Base-by-base conservation (phyloP, 768 basidiomycete species). In the Lyophyllum atratum region DNA sequence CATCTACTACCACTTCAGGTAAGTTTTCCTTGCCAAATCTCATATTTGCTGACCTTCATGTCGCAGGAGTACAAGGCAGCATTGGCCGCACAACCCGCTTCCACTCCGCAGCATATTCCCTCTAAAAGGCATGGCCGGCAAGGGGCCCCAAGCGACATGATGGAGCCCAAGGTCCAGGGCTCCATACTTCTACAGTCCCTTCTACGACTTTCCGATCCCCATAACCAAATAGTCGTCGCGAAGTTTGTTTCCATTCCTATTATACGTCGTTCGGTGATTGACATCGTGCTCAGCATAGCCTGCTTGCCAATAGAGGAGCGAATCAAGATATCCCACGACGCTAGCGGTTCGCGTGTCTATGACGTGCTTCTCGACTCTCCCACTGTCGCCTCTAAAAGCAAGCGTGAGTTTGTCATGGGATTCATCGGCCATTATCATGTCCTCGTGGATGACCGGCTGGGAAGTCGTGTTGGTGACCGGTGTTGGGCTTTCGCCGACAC, bases 401-500 rank as follows among this genome's bases (percentile, higher is more conserved):
- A 90, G 60, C 84, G 91, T 9, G 76, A 80, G 60, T 81, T 96
- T 48, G 82, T 97, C 44, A 75, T 87, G 68, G 78, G 81, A 4
- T 85, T 96, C 66, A 81, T 94, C 37, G 92, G 88, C 6, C 82
- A 88, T 57, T 97, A 88, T 72, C 87, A 89, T 66, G 67, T 75
- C 28, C 85, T 99, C 31, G 91, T 90, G 5, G 90, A 95, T 68
- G 93, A 98, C 68, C 85, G 90, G 44, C 85, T 97, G 60, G 97
- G 97, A 44, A 93, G 92, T 64, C 81, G 93, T 46, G 86, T 98
- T 0, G 92, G 84, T 4, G 96, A 95, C 65, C 85, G 89, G n/a
- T 92, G 90, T 62, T 98, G 94, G 93, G 85, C 81, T 1, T 85
- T 83, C 59, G 87, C 91, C n/a, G 97, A 99, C 73, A 88, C 92